Evolutionary conservation across 2,329 filamentous ascomycete genomes (phyloP), one percentile per base, ranked within the genome.

Genomic region (Aspergillus carbonarius): DNA sequence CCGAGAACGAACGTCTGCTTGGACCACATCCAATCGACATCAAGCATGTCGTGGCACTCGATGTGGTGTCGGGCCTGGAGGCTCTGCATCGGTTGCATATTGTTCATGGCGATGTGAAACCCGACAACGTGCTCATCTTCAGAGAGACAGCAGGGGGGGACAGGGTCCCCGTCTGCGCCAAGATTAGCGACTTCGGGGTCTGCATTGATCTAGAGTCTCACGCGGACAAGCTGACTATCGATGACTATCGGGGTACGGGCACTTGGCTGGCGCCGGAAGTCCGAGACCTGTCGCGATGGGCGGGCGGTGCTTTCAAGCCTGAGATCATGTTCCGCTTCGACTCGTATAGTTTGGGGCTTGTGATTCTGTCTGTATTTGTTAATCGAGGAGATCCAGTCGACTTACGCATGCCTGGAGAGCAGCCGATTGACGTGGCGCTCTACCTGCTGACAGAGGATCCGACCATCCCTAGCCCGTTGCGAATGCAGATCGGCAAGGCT

Each of bases 151-250:
- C 64, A 6, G 54, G 42, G 9, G 63, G 47, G 50, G 58, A 62
- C 4, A 66, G 62, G 9, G 62, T 68, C 2, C 67, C 69, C 0
- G 68, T 70, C 35, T 60, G 58, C 15, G 69, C 61, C 40, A 71
- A 71, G 50, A 40, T 71, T 25, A 70, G 67, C 51, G 69, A 71
- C 55, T 71, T 71, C 46, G 69, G 69, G 1, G 68, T 71, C 17
- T 71, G 67, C 46, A 32, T 71, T 47, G 67, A 71, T 46, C 47
- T 71, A 37, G 69, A 71, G 42, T 51, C 60, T 17, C 44, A 63
- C 5, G 61, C 62, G 13, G 55, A 48, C 13, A 60, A 54, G 40
- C 62, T 70, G n/a, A 62, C 58, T 1, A 47, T 64, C 9, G 61
- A 59, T 42, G 68, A 70, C 49, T 71, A 71, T 46, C 59, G 62